Evolutionary conservation across 1,284 basidiomycete species (phyloP).

Genomic region (Omphalotus olearius): DNA sequence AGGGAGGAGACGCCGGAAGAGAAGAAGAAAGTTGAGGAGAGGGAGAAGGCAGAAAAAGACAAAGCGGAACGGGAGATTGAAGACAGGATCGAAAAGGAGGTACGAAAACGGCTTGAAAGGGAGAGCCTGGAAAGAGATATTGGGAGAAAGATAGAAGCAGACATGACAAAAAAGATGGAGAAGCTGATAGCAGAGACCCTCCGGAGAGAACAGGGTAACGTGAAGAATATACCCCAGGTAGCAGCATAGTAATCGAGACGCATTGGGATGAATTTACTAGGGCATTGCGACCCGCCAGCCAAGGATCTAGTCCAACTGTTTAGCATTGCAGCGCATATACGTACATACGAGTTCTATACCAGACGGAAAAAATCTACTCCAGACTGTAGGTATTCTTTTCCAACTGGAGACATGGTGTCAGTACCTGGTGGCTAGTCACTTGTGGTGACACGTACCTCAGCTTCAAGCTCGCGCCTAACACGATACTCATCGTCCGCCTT

Average conservation of each 20-base stretch:
- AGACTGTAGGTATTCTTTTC: constrained; percentile 47
- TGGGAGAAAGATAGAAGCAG: not conserved
- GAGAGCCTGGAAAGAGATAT: constrained; percentile 4
- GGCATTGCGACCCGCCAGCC: too few species aligned
- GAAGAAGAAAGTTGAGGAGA: constrained; percentile 5
- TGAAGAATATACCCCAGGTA: too few species aligned
- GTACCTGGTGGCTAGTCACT: constrained; percentile 10
- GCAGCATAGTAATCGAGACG: too few species aligned
- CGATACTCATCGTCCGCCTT: constrained; percentile 77
- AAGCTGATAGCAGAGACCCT: constrained; percentile 1
- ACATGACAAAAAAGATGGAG: not conserved
- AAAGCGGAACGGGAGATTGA: not conserved
- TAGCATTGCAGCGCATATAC: not conserved
- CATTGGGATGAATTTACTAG: too few species aligned
- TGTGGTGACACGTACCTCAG: constrained; percentile 53
- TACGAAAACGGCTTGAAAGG: not conserved
- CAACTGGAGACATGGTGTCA: constrained; percentile 25
- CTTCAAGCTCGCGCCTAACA: constrained; percentile 68
- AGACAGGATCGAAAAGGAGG: constrained; percentile 7
- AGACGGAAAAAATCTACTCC: constrained; percentile 19
- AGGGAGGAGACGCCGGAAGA: not conserved
- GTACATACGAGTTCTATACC: not conserved
- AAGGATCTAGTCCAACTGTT: too few species aligned
- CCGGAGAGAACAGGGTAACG: not conserved
- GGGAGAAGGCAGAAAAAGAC: constrained; percentile 7